These are phyloP conservation scores for Macrophomina tecta DNA, from an alignment of 2,329 filamentous ascomycete species.

Conservation along the genomic window DNA sequence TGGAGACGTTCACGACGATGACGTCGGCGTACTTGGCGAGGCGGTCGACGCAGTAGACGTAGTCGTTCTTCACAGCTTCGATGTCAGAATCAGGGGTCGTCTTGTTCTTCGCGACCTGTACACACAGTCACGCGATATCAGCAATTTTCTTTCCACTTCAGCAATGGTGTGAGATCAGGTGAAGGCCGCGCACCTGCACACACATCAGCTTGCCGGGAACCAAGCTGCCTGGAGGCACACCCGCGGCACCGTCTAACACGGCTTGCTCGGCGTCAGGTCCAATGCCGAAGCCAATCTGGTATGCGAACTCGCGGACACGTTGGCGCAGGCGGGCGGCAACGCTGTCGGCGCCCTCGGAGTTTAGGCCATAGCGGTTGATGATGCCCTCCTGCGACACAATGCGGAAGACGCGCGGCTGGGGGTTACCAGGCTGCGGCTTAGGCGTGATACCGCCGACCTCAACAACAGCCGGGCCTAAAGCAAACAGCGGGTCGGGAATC, in stretches of 20 bases:
- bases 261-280: constrained; percentile 69
- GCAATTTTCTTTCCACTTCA: background rate
- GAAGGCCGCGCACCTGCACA: constrained; percentile 64
- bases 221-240: constrained; percentile 84
- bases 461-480: constrained; percentile 82
- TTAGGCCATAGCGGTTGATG: constrained; percentile 95
- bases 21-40: constrained; percentile 91
- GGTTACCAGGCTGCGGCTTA: constrained; percentile 85
- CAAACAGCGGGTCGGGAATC: constrained; percentile 83
- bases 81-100: constrained; percentile 84
- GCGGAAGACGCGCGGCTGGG: constrained; percentile 85
- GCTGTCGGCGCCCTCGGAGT: constrained; percentile 86
- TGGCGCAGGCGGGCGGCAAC: constrained; percentile 81
- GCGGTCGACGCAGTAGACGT: constrained; percentile 85
- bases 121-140: constrained; percentile 1
- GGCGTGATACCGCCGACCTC: constrained; percentile 93
- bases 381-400: constrained; percentile 82
- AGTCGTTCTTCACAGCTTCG: constrained; percentile 76
- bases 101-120: constrained; percentile 88
- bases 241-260: constrained; percentile 76
- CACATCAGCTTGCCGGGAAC: constrained; percentile 76
- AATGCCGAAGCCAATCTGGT: constrained; percentile 68
- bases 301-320: constrained; percentile 78
- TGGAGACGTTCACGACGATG: constrained; percentile 97
- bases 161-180: constrained; percentile 16